Conservation (phyloP, 202 grass and related monocot genomes). For the Musa balbisiana region DNA sequence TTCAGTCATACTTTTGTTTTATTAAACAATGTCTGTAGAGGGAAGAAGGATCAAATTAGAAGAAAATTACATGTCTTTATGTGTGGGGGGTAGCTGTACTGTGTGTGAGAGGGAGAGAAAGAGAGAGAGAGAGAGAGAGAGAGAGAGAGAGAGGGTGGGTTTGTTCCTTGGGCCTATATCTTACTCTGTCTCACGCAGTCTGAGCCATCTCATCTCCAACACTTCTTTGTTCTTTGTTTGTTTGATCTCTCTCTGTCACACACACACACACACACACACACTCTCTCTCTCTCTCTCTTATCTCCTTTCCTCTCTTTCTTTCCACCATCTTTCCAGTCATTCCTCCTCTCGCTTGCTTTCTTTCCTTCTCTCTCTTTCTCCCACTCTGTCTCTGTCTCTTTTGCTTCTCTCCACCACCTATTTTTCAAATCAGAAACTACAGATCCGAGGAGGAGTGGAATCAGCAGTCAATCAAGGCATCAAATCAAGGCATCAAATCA, state of each 20-base stretch:
- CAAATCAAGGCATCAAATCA: constrained; percentile 29
- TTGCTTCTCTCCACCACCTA: not conserved
- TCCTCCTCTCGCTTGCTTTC: not conserved
- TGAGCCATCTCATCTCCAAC: constrained; percentile 3
- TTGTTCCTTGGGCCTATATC: constrained; percentile 17
- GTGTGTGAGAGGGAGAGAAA: not conserved
- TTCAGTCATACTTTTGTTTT: not conserved
- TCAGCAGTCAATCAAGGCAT: constrained; percentile 38
- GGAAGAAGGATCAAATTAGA: too few relatives aligned
- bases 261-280: too few relatives aligned
- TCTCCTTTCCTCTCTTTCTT: constrained; percentile 9
- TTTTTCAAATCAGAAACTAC: constrained; percentile 43
- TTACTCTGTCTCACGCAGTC: not conserved
- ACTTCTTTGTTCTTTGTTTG: not conserved
- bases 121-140: not conserved
- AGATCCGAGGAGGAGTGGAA: constrained; percentile 67
- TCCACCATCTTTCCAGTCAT: constrained; percentile 15
- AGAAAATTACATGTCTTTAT: not conserved
- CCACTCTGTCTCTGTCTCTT: not conserved
- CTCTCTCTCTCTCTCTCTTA: too few relatives aligned
- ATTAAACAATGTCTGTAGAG: not conserved
- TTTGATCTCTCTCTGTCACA: too few relatives aligned
- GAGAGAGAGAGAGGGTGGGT: not conserved
- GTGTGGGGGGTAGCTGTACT: not conserved
- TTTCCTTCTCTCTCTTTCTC: constrained; percentile 1